A percentile compares a stretch with the other conserved stretches of the same genome.
Conservation (phyloP, 768 basidiomycete species). For the Russula foetens region DNA sequence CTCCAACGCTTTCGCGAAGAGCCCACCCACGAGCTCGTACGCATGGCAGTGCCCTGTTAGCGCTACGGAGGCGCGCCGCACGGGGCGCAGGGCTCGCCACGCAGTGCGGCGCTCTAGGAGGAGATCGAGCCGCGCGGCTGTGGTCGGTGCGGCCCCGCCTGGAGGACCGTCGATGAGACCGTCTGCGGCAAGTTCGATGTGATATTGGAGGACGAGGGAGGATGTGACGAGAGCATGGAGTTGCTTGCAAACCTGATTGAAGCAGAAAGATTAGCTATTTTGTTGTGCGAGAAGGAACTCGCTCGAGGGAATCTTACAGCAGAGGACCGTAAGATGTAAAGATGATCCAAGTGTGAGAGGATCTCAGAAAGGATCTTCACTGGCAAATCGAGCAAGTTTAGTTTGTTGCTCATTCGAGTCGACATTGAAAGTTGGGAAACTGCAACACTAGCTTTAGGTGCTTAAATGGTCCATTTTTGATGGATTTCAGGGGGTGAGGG, state of each 20-base stretch:
- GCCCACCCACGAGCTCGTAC: slow-evolving; percentile 54
- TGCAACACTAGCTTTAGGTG: too few species aligned
- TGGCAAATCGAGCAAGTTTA: slow-evolving; percentile 8
- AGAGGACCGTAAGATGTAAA: background rate
- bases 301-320: too few species aligned
- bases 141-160: slow-evolving; percentile 10
- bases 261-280: too few species aligned
- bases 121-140: slow-evolving; percentile 28
- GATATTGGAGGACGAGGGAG: slow-evolving; percentile 26
- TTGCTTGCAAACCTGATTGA: slow-evolving; percentile 23
- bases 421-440: too few species aligned
- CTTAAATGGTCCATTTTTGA: too few species aligned
- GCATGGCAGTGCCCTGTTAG: slow-evolving; percentile 36
- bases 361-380: slow-evolving; percentile 13
- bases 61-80: slow-evolving; percentile 21
- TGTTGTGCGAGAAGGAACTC: too few species aligned
- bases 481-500: too few species aligned
- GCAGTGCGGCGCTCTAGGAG: slow-evolving; percentile 30
- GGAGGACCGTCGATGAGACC: slow-evolving; percentile 23
- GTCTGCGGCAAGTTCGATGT: slow-evolving; percentile 28
- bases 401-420: background rate
- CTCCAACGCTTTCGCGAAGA: slow-evolving; percentile 33
- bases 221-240: slow-evolving; percentile 19
- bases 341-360: background rate
- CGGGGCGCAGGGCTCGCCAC: slow-evolving; percentile 31